phyloP scores from a whole-genome alignment of 2,329 filamentous ascomycete species.

The Stagonosporopsis chrysanthemi region DNA sequence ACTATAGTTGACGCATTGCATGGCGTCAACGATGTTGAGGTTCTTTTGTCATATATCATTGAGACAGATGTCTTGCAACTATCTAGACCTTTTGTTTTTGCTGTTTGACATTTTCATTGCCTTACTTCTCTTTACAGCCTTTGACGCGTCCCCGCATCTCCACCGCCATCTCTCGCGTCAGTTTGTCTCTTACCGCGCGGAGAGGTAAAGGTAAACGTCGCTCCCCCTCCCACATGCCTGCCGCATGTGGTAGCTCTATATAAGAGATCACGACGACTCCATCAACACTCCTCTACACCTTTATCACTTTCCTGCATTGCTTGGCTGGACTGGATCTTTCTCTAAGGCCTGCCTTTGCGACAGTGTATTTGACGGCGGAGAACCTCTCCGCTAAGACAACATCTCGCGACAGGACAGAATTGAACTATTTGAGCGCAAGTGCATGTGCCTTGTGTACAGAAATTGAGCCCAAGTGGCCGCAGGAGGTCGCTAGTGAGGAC shows the following conservation, averaged over 20 bases:
- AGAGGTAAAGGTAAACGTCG: constrained; percentile 12
- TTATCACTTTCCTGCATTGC: neutral
- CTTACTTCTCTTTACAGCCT: too few relatives aligned
- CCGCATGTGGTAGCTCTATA: neutral
- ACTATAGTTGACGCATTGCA: constrained; percentile 5
- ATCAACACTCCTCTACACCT: too few relatives aligned
- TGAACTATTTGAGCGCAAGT: too few relatives aligned
- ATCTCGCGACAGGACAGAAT: too few relatives aligned
- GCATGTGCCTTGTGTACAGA: too few relatives aligned
- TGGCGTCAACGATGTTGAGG: neutral
- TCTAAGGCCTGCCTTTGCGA: too few relatives aligned
- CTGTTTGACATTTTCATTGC: neutral
- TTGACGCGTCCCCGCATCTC: neutral
- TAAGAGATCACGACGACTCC: too few relatives aligned
- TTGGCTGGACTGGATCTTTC: too few relatives aligned
- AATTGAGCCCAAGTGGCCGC: too few relatives aligned
- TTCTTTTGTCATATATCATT: neutral
- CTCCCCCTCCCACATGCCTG: neutral
- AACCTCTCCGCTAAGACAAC: too few relatives aligned
- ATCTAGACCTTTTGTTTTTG: neutral
- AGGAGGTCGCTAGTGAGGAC: too few relatives aligned
- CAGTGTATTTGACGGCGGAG: too few relatives aligned
- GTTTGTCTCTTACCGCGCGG: neutral
- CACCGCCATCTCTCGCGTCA: neutral
- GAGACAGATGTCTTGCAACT: neutral